These are phyloP conservation scores for Naegleria lovaniensis DNA, from an alignment of 208 protist species.

Conservation along the genomic window DNA sequence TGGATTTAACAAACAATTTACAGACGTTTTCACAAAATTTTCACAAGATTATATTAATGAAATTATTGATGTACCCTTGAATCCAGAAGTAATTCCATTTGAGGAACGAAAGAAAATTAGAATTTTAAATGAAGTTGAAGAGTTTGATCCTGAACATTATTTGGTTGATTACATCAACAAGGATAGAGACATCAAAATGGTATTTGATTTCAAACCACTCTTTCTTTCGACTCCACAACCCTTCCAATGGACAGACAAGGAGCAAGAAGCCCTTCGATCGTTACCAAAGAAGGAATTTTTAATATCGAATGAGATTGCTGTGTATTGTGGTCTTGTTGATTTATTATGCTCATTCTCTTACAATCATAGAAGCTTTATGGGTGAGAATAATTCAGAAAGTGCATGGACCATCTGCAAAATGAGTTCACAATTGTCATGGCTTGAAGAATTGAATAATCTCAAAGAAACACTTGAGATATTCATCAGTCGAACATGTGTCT, in stretches of 20 bases:
- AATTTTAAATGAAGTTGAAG: not conserved
- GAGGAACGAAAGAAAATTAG: not conserved
- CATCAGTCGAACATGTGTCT: conserved; percentile 62
- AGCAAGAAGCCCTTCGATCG: not conserved
- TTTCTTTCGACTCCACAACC: not conserved
- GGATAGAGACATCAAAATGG: not conserved
- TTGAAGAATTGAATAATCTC: conserved; percentile 62
- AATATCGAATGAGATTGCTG: not conserved
- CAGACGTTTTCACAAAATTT: not conserved
- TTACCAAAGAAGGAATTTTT: conserved; percentile 9
- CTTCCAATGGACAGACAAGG: not conserved
- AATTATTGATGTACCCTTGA: conserved; percentile 1
- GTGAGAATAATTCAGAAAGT: conserved; percentile 52
- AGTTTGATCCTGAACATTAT: conserved; percentile 25
- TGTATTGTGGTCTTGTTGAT: conserved; percentile 27
- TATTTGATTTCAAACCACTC: not conserved
- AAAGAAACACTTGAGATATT: conserved; percentile 70
- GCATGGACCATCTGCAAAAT: conserved; percentile 74
- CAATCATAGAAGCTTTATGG: conserved; percentile 9
- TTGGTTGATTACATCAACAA: not conserved
- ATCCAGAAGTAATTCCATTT: not conserved
- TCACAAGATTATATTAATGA: not conserved
- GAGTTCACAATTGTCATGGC: conserved; percentile 65
- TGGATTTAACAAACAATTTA: conserved; percentile 16
- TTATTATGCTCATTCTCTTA: conserved; percentile 30